Conservation (phyloP, 148 eudicot genomes). For the Persicaria maculosa region DNA sequence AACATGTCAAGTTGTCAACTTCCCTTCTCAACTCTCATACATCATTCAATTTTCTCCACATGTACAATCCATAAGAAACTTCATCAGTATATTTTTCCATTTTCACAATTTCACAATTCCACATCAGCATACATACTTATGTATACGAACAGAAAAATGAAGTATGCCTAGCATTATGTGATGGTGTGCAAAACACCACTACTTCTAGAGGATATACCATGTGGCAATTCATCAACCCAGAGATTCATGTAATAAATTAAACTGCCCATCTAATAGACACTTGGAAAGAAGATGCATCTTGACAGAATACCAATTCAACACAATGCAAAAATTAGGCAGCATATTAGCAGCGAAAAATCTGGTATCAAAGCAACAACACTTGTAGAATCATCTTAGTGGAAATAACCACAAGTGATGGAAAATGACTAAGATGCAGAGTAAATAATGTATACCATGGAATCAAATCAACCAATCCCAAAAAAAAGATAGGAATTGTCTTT, state of each 20-base stretch:
- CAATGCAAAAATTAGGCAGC: background rate
- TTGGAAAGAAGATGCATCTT: background rate
- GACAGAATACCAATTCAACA: background rate
- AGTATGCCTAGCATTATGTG: background rate
- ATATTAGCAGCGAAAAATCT: background rate
- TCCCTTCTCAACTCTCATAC: background rate
- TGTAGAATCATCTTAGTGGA: background rate
- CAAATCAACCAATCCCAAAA: too few relatives aligned
- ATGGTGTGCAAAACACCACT: background rate
- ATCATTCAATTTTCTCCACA: background rate
- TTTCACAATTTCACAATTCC: background rate
- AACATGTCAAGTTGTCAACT: background rate
- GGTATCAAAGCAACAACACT: background rate
- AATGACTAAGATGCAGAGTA: background rate
- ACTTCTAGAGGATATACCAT: background rate
- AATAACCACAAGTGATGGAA: background rate
- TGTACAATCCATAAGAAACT: background rate
- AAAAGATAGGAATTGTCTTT: background rate
- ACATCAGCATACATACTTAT: background rate
- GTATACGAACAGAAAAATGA: background rate
- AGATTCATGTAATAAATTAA: too few relatives aligned
- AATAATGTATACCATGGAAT: background rate
- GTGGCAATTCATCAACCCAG: too few relatives aligned
- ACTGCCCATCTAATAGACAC: background rate
- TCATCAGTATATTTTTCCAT: background rate